A percentile compares a stretch with the other conserved stretches of the same genome.
These are phyloP conservation scores for Zoysia japonica DNA, from an alignment of 176 grass and related monocot species.

Conservation along the genomic window DNA sequence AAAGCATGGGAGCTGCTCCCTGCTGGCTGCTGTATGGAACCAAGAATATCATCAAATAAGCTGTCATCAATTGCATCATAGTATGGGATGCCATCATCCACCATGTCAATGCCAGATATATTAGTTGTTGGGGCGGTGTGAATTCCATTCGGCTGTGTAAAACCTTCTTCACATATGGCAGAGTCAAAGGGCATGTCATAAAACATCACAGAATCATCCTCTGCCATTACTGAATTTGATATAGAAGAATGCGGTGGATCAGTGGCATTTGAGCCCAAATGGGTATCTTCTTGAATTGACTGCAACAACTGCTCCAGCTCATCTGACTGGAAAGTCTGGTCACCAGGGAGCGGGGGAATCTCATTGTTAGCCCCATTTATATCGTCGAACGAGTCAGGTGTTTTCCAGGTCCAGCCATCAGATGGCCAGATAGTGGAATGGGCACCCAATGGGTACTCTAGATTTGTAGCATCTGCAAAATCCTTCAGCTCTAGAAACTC, in stretches of 20 bases:
- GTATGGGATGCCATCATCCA: slow-evolving; percentile 60
- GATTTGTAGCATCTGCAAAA: slow-evolving; percentile 53
- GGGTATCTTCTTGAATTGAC: slow-evolving; percentile 45
- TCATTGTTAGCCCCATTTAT: slow-evolving; percentile 40
- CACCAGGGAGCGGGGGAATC: slow-evolving; percentile 37
- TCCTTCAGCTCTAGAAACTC: slow-evolving; percentile 84
- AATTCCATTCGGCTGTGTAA: slow-evolving; percentile 50
- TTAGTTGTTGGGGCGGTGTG: slow-evolving; percentile 43
- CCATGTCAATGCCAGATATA: slow-evolving; percentile 51
- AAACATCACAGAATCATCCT: slow-evolving; percentile 50
- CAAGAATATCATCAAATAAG: slow-evolving; percentile 56
- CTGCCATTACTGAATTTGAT: slow-evolving; percentile 45
- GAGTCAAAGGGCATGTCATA: slow-evolving; percentile 65
- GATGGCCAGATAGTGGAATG: slow-evolving; percentile 39
- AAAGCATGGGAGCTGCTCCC: slow-evolving; percentile 39
- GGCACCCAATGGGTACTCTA: slow-evolving; percentile 33
- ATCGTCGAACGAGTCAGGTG: slow-evolving; percentile 11
- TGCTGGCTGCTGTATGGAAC: slow-evolving; percentile 42
- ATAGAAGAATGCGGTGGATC: slow-evolving; percentile 17
- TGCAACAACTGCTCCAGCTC: slow-evolving; percentile 46
- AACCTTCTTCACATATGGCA: slow-evolving; percentile 46
- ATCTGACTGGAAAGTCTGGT: slow-evolving; percentile 42
- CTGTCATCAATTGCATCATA: slow-evolving; percentile 78
- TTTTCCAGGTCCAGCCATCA: too few relatives aligned
- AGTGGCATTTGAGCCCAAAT: slow-evolving; percentile 33